These are phyloP conservation scores for Ehretia macrophylla DNA, from an alignment of 257 asterid genomes.

Conservation along the genomic window DNA sequence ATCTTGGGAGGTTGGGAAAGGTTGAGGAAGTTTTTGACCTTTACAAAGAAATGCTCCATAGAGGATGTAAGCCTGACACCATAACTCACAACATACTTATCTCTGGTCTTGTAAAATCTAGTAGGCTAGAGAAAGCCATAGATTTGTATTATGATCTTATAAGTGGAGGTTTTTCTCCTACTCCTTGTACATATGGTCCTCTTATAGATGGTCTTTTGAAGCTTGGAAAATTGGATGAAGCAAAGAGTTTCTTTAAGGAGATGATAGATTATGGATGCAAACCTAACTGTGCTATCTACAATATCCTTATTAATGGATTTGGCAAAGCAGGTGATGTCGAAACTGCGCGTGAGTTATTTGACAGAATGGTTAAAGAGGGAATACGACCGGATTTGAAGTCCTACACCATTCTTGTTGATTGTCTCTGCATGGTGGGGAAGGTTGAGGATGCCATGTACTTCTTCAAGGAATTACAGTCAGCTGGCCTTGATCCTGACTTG, in stretches of 20 bases:
- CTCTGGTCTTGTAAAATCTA: constrained; percentile 77
- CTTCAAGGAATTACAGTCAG: constrained; percentile 67
- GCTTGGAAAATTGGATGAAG: constrained; percentile 55
- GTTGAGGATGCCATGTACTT: constrained; percentile 62
- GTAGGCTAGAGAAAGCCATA: constrained; percentile 59
- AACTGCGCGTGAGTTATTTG: constrained; percentile 53
- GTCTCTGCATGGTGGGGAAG: constrained; percentile 57
- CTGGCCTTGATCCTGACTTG: constrained; percentile 90
- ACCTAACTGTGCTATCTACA: constrained; percentile 84
- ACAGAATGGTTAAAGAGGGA: constrained; percentile 82
- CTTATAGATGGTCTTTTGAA: constrained; percentile 82
- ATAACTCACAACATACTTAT: constrained; percentile 79
- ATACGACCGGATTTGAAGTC: constrained; percentile 85
- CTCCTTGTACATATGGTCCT: constrained; percentile 96
- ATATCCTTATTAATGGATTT: constrained; percentile 82
- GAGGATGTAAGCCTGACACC: constrained; percentile 60
- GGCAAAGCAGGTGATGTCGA: constrained; percentile 83
- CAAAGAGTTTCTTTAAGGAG: constrained; percentile 68
- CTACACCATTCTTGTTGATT: constrained; percentile 76
- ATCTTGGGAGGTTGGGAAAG: constrained; percentile 80
- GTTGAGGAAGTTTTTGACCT: constrained; percentile 54
- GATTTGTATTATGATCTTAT: constrained; percentile 71
- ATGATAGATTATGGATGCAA: constrained; percentile 71
- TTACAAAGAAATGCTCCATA: constrained; percentile 69
- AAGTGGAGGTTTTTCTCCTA: constrained; percentile 79